phyloP scores from a whole-genome alignment of 1,284 basidiomycete species.

The Trichosporon coremiiforme region DNA sequence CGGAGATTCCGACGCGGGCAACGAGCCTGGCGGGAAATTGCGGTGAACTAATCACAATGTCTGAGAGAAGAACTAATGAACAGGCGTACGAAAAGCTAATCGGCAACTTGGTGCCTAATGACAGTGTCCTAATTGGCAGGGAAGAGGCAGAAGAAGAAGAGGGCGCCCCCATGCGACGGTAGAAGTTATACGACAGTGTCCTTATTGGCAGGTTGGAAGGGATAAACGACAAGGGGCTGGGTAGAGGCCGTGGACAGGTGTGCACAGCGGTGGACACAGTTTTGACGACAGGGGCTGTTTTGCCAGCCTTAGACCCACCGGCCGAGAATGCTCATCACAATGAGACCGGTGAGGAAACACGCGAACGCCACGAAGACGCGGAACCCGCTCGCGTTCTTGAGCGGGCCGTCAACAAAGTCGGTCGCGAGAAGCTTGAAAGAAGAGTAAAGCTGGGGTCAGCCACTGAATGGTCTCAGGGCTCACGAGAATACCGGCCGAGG shows the following conservation, averaged over 20 bases:
- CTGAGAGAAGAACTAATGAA: neutral
- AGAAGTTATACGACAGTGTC: neutral
- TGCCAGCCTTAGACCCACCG: constrained; percentile 45
- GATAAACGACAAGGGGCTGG: too few relatives aligned
- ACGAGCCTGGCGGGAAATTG: neutral
- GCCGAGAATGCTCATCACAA: constrained; percentile 51
- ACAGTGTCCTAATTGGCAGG: neutral
- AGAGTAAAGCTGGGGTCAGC: constrained; percentile 36
- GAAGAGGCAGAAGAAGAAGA: neutral
- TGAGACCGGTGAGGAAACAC: constrained; percentile 38
- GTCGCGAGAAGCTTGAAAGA: constrained; percentile 40
- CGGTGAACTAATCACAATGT: neutral
- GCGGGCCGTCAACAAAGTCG: constrained; percentile 39
- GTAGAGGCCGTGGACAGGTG: neutral
- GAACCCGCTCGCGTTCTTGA: constrained; percentile 28
- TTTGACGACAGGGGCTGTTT: neutral
- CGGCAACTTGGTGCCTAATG: neutral
- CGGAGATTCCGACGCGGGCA: neutral
- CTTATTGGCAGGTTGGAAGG: neutral
- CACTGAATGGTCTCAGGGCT: too few relatives aligned
- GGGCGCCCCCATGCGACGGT: neutral
- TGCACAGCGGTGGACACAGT: neutral
- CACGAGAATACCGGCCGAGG: constrained; percentile 79
- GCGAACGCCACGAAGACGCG: constrained; percentile 36
- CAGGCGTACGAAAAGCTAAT: neutral